Conservation (phyloP, 2,329 filamentous ascomycete genomes). For the Pseudogymnoascus sp. region DNA sequence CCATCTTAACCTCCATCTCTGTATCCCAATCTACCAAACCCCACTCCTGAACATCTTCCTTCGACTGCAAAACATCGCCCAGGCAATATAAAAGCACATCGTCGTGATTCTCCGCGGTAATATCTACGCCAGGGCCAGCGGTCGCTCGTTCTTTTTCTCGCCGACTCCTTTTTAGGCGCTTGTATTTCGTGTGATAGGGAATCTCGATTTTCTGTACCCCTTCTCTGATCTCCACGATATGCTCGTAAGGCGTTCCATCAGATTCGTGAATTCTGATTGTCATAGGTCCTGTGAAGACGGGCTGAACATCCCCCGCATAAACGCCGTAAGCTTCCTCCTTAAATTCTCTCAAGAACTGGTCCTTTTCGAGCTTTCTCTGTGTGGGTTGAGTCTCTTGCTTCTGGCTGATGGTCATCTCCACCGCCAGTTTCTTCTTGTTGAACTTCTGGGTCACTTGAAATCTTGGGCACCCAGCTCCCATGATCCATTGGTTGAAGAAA, state of each 20-base stretch:
- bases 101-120: slow-evolving; percentile 57
- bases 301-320: slow-evolving; percentile 59
- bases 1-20: slow-evolving; percentile 85
- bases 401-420: slow-evolving; percentile 85
- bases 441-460: slow-evolving; percentile 84
- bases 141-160: slow-evolving; percentile 70
- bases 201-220: slow-evolving; percentile 82
- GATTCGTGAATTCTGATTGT: slow-evolving; percentile 97
- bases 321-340: slow-evolving; percentile 69
- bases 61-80: slow-evolving; percentile 78
- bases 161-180: slow-evolving; percentile 82
- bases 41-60: slow-evolving; percentile 79
- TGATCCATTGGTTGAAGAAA: slow-evolving; percentile 92
- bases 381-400: slow-evolving; percentile 43
- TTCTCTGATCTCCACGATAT: slow-evolving; percentile 93
- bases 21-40: slow-evolving; percentile 79
- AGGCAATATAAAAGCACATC: slow-evolving; percentile 84
- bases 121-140: slow-evolving; percentile 54
- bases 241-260: slow-evolving; percentile 95
- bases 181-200: slow-evolving; percentile 98
- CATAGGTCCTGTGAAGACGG: slow-evolving; percentile 92
- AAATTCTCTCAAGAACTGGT: slow-evolving; percentile 74
- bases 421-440: slow-evolving; percentile 94
- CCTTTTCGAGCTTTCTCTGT: slow-evolving; percentile 52
- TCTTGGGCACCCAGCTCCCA: slow-evolving; percentile 77